Conservation (phyloP, 352 stramenopile species). For the Phytophthora pini region DNA sequence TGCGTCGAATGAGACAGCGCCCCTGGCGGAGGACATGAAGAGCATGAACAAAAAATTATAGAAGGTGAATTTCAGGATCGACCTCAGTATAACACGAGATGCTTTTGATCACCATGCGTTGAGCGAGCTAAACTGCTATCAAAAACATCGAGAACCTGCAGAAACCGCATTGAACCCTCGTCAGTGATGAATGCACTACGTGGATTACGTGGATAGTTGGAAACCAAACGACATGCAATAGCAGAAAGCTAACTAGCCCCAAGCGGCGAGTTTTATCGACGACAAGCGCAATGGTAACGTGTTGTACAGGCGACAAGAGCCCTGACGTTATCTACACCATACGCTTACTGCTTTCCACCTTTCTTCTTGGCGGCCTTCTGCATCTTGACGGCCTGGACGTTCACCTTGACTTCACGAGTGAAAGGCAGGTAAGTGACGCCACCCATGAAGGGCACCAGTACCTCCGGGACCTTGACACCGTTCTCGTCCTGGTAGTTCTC, state of each 20-base stretch:
- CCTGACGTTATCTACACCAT: slow-evolving; percentile 36
- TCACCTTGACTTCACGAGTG: slow-evolving; percentile 93
- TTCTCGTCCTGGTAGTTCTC: slow-evolving; percentile 99
- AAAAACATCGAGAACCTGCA: no score
- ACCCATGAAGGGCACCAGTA: slow-evolving; percentile 98
- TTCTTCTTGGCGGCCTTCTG: slow-evolving; percentile 96
- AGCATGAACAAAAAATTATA: slow-evolving; percentile 1
- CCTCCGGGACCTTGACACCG: slow-evolving; percentile 97
- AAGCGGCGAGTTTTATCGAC: slow-evolving; percentile 13
- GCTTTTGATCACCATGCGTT: no score
- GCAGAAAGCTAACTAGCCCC: slow-evolving; percentile 16
- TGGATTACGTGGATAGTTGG: slow-evolving; percentile 25
- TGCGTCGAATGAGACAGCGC: background rate
- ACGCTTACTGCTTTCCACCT: slow-evolving; percentile 63
- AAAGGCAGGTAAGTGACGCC: slow-evolving; percentile 99
- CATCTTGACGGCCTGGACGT: slow-evolving; percentile 94
- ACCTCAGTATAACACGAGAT: no score
- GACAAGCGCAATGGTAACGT: slow-evolving; percentile 31
- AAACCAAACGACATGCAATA: slow-evolving; percentile 22
- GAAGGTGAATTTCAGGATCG: slow-evolving; percentile 6
- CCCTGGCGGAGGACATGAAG: no score
- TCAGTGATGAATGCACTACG: slow-evolving; percentile 19
- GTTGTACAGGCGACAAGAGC: slow-evolving; percentile 17
- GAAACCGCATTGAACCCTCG: no score
- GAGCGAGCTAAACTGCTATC: no score